Percentiles rank a stretch among this genome's conserved stretches.
Conservation (phyloP, 2,329 filamentous ascomycete genomes). For the Curvularia sp. region DNA sequence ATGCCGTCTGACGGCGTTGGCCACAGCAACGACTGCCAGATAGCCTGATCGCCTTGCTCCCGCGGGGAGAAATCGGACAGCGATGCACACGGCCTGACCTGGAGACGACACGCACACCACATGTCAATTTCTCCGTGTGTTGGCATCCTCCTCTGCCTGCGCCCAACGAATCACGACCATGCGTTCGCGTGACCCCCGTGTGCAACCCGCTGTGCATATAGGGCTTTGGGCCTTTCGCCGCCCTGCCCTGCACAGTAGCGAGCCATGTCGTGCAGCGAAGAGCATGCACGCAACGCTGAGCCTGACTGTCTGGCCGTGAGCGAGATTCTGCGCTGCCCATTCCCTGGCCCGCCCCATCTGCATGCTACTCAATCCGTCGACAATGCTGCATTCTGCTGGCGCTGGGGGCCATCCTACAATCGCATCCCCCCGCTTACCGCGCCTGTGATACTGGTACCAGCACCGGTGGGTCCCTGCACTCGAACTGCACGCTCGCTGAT, state of each 20-base stretch:
- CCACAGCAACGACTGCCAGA: neutral
- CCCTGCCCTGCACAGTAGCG: constrained; percentile 7
- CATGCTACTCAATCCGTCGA: neutral
- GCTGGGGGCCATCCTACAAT: neutral
- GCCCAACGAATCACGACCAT: constrained; percentile 1
- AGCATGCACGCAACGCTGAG: constrained; percentile 8
- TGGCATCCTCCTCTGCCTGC: neutral
- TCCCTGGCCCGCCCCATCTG: constrained; percentile 9
- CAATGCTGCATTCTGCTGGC: neutral
- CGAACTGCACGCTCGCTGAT: neutral
- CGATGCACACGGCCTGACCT: neutral
- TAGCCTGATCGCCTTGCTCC: neutral
- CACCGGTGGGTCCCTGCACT: neutral
- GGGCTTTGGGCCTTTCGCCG: constrained; percentile 3
- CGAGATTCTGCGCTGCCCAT: constrained; percentile 6
- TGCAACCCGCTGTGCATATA: neutral
- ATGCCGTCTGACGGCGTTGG: constrained; percentile 1
- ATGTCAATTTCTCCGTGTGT: constrained; percentile 1
- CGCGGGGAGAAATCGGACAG: neutral
- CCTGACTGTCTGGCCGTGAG: constrained; percentile 4
- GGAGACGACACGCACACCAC: neutral
- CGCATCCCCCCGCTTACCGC: neutral
- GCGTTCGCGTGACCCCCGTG: constrained; percentile 3
- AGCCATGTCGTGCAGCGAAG: constrained; percentile 12
- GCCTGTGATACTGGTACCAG: neutral